Percentiles rank a stretch among this genome's conserved stretches.
Conservation (phyloP, 2,329 filamentous ascomycete genomes). For the Rasamsonia emersonii region DNA sequence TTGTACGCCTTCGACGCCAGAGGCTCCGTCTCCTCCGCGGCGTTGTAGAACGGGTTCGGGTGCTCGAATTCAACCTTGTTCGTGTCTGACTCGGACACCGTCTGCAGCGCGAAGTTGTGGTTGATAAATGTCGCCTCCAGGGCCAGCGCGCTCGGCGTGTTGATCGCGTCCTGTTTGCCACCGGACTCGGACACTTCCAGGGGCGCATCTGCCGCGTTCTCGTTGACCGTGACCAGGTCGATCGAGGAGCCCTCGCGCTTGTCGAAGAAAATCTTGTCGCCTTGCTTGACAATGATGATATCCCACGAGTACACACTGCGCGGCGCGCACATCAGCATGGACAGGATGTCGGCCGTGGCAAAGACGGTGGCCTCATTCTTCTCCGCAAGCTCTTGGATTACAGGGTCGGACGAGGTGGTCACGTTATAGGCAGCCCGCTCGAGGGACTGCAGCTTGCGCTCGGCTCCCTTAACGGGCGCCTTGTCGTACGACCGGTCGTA, state of each 20-base stretch:
- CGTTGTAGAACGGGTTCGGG: conserved; percentile 96
- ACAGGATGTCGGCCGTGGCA: conserved; percentile 91
- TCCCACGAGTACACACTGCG: conserved; percentile 98
- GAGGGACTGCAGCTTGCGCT: conserved; percentile 78
- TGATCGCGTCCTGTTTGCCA: conserved; percentile 79
- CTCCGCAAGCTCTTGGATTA: conserved; percentile 94
- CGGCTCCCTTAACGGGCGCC: conserved; percentile 76
- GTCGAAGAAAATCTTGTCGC: conserved; percentile 96
- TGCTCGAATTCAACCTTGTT: conserved; percentile 76
- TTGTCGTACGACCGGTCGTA: conserved; percentile 97
- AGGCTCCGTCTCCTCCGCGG: conserved; percentile 83
- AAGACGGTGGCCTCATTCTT: conserved; percentile 96
- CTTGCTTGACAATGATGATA: conserved; percentile 84
- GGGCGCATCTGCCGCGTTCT: conserved; percentile 93
- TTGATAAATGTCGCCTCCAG: conserved; percentile 99
- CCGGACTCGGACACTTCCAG: conserved; percentile 70
- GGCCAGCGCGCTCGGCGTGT: conserved; percentile 85
- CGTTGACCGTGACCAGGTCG: conserved; percentile 97
- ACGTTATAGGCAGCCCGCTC: conserved; percentile 98
- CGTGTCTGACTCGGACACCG: conserved; percentile 71
- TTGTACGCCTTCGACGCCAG: conserved; percentile 96
- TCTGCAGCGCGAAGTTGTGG: conserved; percentile 98
- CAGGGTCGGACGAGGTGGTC: conserved; percentile 87
- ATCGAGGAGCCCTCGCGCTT: conserved; percentile 93
- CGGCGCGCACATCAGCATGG: conserved; percentile 98